These are phyloP conservation scores for Gossypium australe DNA, from an alignment of 345 rosid species.

Conservation along the genomic window DNA sequence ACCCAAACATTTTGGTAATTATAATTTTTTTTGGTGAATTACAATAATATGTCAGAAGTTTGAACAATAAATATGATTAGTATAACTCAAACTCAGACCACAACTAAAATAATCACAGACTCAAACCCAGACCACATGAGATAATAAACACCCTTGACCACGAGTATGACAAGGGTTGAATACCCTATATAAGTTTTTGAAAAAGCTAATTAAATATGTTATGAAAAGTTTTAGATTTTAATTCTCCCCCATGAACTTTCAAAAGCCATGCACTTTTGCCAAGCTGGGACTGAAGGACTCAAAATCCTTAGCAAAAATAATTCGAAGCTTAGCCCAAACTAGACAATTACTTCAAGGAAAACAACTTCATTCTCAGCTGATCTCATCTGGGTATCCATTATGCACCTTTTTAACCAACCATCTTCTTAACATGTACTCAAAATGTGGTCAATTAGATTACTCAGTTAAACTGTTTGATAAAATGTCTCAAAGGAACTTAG, in stretches of 20 bases:
- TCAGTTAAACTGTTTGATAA: slow-evolving; percentile 25
- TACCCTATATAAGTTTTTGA: neutral
- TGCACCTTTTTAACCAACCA: slow-evolving; percentile 11
- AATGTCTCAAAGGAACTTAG: slow-evolving; percentile 28
- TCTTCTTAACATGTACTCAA: slow-evolving; percentile 9
- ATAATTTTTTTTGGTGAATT: too few relatives aligned
- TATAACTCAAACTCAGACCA: fast-evolving
- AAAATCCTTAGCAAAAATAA: neutral
- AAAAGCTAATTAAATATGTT: neutral
- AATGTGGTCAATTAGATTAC: slow-evolving; percentile 14
- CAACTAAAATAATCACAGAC: fast-evolving
- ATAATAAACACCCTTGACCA: too few relatives aligned
- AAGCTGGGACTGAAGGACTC: slow-evolving; percentile 2
- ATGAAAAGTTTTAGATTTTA: neutral
- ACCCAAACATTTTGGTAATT: neutral
- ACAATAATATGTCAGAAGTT: fast-evolving
- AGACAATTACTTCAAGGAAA: neutral
- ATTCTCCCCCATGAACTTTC: slow-evolving; percentile 3
- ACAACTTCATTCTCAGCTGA: slow-evolving; percentile 17
- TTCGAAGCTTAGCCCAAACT: slow-evolving; percentile 6
- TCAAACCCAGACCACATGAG: fast-evolving
- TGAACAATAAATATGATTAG: fast-evolving
- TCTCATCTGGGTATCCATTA: slow-evolving; percentile 13
- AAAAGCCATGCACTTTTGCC: neutral
- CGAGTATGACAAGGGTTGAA: fast-evolving